Base-by-base conservation (phyloP, 805 yeast genomes). In the Yueomyces sinensis region DNA sequence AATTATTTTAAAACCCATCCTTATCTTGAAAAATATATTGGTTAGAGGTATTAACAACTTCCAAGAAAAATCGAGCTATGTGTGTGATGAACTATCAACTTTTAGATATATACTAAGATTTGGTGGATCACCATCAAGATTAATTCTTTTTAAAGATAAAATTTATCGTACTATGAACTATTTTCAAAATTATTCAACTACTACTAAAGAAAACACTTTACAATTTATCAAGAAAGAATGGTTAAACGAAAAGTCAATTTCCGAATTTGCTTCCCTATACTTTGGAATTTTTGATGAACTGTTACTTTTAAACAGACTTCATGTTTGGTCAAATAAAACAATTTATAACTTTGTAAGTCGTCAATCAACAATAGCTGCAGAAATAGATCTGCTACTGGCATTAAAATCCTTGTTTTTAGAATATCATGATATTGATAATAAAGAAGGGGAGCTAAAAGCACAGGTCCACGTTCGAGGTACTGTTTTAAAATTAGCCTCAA, bases 321-420 rank as follows among this genome's bases (percentile, higher is more conserved):
- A 50, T 18, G 34, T 57, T 4, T 48, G 50, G 46, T 40, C 42
- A 13, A 49, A 52, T 30, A 33, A 38, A 13, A 33, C 41, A 7
- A 42, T 59, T 2, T 39, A 56, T 5, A 37, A 48, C 13, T 42
- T 68, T 33, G 74, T 71, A 4, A 53, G 58, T 4, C 63, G 65
- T 45, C 83, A 80, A 50, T 83, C 76, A 52, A 62, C 75, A 2
- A 58, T 70, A 27, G 74, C 82, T 0, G 79, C 89, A 87, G 75
- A 74, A 57, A 65, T 65, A 36, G 81, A 74, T 46, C 72, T 81
- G 15, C 42, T 78, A 37, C 51, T 76, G 13, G 74, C 74, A 1
- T 50, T 77, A 33, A 70, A 72, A 49, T 66, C 66, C 37, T 69
- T 74, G 17, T 64, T 66, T 48, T 56, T 52, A 14, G 61, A 62